Base-by-base conservation (phyloP, 139 green algal genomes). In the Pedinophyceae sp. region DNA sequence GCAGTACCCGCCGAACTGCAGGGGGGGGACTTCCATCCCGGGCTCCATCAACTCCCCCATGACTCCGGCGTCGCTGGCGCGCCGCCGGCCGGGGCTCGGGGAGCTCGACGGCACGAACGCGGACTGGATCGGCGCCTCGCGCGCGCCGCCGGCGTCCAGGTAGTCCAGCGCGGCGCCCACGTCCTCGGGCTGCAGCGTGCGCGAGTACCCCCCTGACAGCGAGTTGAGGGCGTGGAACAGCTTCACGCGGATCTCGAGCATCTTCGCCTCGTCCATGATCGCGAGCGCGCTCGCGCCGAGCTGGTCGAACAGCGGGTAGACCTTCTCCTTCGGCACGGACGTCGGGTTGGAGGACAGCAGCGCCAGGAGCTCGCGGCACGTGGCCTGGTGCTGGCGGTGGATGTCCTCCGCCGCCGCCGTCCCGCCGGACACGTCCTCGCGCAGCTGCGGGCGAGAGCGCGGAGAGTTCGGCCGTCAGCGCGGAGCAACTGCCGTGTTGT, bases 281-380 rank as follows among this genome's bases (percentile, higher is more conserved):
- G 27, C 23, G 27, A 54, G 20, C 30, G 51, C 18, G 4, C 54
- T 24, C 26, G 18, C 22, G 43, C 55, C 55, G 22, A 61, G 46
- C 40, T 24, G 4, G 17, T 54, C 55, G 43, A 61, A 61, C 3
- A 27, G 55, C 28, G 55, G 55, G 28, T 61, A 61, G 19, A 61
- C 43, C 5, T 23, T 45, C 30, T 54, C 43, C 55, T 61, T 61
- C 5, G 43, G 47, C 16, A 61, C 45, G 55, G 23, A 19, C 27
- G 26, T 23, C 16, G 18, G 17, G 24, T 13, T 19, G 10, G n/a
- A 41, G 24, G 46, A 7, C 30, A 61, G 43, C 16, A 26, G n/a
- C 22, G 49, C 55, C 23, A 30, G 17, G 25, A 61, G 55, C 16
- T 29, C 3, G 23, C 13, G 22, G 3, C 27, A n/a, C 43, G 39